phyloP scores from a whole-genome alignment of 2,329 filamentous ascomycete species.

The Thelonectria rubi region DNA sequence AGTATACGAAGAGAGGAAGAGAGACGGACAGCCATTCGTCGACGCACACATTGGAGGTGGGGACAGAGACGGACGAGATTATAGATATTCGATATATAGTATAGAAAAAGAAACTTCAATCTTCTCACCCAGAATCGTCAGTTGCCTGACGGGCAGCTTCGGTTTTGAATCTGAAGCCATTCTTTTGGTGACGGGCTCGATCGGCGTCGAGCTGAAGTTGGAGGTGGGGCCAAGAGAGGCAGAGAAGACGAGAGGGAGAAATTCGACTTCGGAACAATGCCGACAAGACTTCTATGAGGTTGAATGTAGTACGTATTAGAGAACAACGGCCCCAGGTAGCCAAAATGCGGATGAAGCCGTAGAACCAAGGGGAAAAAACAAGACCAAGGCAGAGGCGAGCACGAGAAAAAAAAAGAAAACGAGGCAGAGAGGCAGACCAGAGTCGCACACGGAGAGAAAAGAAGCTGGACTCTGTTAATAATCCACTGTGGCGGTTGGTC shows the following conservation, averaged over 20 bases:
- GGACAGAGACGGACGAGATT: neutral
- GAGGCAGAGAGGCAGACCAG: constrained; percentile 3
- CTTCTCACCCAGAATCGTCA: constrained; percentile 77
- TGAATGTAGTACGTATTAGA: neutral
- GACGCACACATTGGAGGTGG: neutral
- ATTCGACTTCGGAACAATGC: constrained; percentile 6
- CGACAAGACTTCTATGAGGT: constrained; percentile 9
- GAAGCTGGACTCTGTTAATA: constrained; percentile 14
- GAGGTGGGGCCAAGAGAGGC: constrained; percentile 8
- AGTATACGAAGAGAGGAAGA: neutral
- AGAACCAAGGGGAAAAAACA: neutral
- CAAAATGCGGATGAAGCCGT: neutral
- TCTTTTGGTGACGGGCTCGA: constrained; percentile 24
- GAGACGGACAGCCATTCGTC: neutral
- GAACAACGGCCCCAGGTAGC: neutral
- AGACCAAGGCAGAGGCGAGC: neutral
- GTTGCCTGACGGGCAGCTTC: constrained; percentile 79
- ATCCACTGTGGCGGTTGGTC: constrained; percentile 23
- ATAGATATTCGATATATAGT: neutral
- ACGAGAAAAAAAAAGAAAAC: neutral
- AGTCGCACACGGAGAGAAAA: neutral
- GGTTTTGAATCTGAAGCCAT: constrained; percentile 49
- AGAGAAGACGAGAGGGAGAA: too few relatives aligned
- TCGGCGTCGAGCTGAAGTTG: constrained; percentile 12
- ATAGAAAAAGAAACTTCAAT: neutral